Evolutionary conservation across 331 rosid species (phyloP).

Genomic region (Malus hybrid): DNA sequence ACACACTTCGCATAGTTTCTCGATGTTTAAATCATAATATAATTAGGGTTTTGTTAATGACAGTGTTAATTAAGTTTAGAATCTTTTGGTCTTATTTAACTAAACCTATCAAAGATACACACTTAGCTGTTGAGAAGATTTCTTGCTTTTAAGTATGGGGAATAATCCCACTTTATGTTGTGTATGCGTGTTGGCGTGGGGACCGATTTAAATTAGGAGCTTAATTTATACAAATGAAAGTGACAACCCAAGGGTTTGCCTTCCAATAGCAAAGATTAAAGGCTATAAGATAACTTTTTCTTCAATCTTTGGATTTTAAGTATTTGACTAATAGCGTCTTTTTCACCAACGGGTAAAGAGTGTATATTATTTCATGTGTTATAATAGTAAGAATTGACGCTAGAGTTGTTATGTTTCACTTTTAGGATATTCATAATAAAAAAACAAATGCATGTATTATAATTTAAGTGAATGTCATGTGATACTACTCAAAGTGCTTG

Average conservation of each 20-base stretch:
- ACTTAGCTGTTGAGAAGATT: slow-evolving; percentile 52
- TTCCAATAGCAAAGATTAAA: slow-evolving; percentile 36
- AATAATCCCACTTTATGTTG: slow-evolving; percentile 36
- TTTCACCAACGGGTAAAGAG: slow-evolving; percentile 19
- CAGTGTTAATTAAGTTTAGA: slow-evolving; percentile 25
- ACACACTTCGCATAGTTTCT: slow-evolving; percentile 29
- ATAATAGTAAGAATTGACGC: too few species aligned
- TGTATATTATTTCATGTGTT: too few species aligned
- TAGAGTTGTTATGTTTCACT: too few species aligned
- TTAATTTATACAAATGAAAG: slow-evolving; percentile 21
- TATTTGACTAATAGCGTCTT: slow-evolving; percentile 24
- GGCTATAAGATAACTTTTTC: background rate
- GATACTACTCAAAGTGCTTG: too few species aligned
- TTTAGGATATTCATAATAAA: too few species aligned
- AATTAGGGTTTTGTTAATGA: slow-evolving; percentile 3
- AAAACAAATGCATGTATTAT: too few species aligned
- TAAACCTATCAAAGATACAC: slow-evolving; percentile 31
- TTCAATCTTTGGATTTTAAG: background rate
- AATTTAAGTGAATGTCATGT: too few species aligned
- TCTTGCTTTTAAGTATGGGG: slow-evolving; percentile 38
- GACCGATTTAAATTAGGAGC: slow-evolving; percentile 1
- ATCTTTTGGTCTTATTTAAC: slow-evolving; percentile 29
- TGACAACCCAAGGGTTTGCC: slow-evolving; percentile 33
- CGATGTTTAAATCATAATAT: slow-evolving; percentile 17
- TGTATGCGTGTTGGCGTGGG: slow-evolving; percentile 26